A percentile compares a stretch with the other conserved stretches of the same genome.
phyloP scores from a whole-genome alignment of 2,329 filamentous ascomycete species.

The Bipolaris gigantea region DNA sequence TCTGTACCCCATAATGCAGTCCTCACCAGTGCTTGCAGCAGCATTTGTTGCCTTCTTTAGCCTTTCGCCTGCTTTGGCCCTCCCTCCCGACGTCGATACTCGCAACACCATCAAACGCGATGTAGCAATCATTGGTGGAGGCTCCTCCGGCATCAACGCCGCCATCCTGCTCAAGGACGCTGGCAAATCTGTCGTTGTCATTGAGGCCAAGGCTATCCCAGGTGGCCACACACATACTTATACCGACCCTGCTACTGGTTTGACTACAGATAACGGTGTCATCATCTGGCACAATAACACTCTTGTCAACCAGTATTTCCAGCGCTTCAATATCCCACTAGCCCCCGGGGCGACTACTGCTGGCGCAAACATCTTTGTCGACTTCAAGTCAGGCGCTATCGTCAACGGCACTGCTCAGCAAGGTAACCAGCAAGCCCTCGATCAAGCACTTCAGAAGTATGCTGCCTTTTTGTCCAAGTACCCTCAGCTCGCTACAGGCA shows the following conservation, averaged over 20 bases:
- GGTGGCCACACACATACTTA: slow-evolving; percentile 57
- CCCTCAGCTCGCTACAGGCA: slow-evolving; percentile 40
- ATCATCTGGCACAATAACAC: slow-evolving; percentile 45
- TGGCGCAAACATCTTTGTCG: slow-evolving; percentile 9
- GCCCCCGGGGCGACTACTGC: neutral
- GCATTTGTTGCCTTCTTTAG: neutral
- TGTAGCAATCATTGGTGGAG: slow-evolving; percentile 49
- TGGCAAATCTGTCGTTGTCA: slow-evolving; percentile 43
- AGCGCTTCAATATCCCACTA: slow-evolving; percentile 18
- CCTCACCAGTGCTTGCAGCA: neutral
- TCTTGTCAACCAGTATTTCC: slow-evolving; percentile 36
- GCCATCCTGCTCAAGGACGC: slow-evolving; percentile 46
- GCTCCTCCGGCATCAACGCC: slow-evolving; percentile 47
- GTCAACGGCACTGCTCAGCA: neutral
- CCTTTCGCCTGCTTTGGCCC: neutral
- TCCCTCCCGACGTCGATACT: neutral
- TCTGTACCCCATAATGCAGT: neutral
- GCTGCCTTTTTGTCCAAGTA: slow-evolving; percentile 24
- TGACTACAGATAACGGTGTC: slow-evolving; percentile 43
- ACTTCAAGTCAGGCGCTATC: slow-evolving; percentile 37
- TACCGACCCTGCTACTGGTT: slow-evolving; percentile 39
- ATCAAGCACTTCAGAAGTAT: slow-evolving; percentile 26
- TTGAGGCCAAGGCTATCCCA: slow-evolving; percentile 46
- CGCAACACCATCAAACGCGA: slow-evolving; percentile 20
- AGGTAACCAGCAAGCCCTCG: slow-evolving; percentile 3